Evolutionary conservation across 1,139 yeast species (phyloP).

Genomic region (Sugiyamaella sp.): DNA sequence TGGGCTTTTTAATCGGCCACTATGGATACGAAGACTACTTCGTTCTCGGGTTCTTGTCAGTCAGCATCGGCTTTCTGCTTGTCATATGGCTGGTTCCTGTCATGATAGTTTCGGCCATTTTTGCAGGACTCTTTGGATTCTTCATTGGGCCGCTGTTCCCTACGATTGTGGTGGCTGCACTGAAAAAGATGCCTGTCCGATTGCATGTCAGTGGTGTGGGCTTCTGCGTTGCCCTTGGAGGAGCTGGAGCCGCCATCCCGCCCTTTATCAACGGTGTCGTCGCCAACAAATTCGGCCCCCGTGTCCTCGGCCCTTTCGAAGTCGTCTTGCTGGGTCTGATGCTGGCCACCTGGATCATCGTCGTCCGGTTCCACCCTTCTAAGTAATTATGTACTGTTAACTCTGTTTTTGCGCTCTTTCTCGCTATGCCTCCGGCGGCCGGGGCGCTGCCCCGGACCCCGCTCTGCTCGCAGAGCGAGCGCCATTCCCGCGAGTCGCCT

Average conservation of each 20-base stretch:
- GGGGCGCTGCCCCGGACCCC: constrained; percentile 2
- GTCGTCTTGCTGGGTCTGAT: constrained; percentile 34
- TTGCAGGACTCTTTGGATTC: constrained; percentile 61
- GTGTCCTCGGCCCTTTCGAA: constrained; percentile 38
- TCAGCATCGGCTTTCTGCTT: constrained; percentile 33
- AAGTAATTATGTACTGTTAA: neutral
- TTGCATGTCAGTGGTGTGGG: constrained; percentile 74
- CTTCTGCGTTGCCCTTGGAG: constrained; percentile 75
- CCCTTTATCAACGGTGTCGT: constrained; percentile 41
- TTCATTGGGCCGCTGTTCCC: constrained; percentile 84
- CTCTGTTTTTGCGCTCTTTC: neutral
- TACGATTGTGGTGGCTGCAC: constrained; percentile 66
- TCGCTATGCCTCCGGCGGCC: neutral
- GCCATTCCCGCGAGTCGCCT: too few relatives aligned
- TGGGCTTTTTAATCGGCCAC: constrained; percentile 43
- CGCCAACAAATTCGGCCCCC: constrained; percentile 37
- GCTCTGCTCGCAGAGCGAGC: too few relatives aligned
- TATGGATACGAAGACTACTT: constrained; percentile 34
- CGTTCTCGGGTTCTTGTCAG: constrained; percentile 30
- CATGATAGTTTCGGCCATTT: constrained; percentile 37
- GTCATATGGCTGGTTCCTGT: constrained; percentile 38
- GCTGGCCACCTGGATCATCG: constrained; percentile 35
- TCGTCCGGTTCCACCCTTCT: constrained; percentile 23
- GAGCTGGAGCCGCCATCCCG: constrained; percentile 68
- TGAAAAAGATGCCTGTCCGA: constrained; percentile 62